phyloP scores from a whole-genome alignment of 805 yeast genomes.

The Lipomyces chichibuensis region DNA sequence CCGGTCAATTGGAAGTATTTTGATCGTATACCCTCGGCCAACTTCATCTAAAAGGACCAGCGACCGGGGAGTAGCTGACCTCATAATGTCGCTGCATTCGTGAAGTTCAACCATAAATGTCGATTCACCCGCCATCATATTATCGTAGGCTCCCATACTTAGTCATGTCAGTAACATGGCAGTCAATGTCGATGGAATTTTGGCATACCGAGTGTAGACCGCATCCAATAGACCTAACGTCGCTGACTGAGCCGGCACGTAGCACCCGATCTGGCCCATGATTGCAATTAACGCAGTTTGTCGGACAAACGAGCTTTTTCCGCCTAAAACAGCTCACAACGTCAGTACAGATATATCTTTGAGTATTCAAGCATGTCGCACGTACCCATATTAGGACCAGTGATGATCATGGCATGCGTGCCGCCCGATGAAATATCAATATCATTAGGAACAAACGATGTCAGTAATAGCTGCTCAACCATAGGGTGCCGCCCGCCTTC shows the following conservation, averaged over 20 bases:
- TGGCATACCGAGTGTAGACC: constrained; percentile 46
- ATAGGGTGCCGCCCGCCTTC: constrained; percentile 68
- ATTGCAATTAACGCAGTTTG: constrained; percentile 71
- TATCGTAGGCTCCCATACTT: constrained; percentile 83
- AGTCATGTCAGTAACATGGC: constrained; percentile 42
- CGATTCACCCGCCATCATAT: constrained; percentile 72
- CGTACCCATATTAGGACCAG: constrained; percentile 66
- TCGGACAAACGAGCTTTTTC: constrained; percentile 75
- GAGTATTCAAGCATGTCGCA: background rate
- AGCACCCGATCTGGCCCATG: constrained; percentile 78
- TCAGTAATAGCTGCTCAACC: constrained; percentile 53
- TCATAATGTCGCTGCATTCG: constrained; percentile 64
- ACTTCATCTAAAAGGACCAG: constrained; percentile 72
- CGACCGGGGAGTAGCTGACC: constrained; percentile 55
- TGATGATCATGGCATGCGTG: constrained; percentile 63
- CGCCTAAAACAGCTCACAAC: constrained; percentile 51
- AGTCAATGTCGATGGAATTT: background rate
- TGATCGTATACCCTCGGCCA: constrained; percentile 60
- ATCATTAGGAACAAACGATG: constrained; percentile 67
- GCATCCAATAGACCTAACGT: constrained; percentile 68
- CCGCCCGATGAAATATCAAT: constrained; percentile 53
- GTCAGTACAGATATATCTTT: background rate
- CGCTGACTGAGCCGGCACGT: constrained; percentile 67
- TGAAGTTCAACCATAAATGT: constrained; percentile 80
- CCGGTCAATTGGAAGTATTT: background rate